phyloP scores from a whole-genome alignment of 345 rosid genomes.

The Cochlearia excelsa region DNA sequence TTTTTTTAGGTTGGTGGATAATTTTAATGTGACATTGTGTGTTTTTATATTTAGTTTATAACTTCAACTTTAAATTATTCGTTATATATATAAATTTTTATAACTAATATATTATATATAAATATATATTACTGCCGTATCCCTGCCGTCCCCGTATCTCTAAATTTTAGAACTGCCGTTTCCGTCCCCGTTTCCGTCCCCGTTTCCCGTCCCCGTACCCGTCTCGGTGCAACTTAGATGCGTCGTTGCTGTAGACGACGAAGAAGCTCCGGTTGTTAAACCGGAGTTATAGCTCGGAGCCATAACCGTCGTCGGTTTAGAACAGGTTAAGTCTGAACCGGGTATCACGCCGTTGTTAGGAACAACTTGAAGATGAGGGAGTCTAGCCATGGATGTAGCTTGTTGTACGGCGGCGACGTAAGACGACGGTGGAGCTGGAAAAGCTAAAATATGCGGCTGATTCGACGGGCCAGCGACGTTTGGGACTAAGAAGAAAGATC shows the following conservation, averaged over 20 bases:
- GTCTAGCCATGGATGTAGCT: conserved; percentile 39
- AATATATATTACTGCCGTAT: too few relatives aligned
- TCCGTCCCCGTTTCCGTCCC: too few relatives aligned
- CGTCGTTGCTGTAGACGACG: conserved; percentile 23
- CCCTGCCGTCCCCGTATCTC: too few relatives aligned
- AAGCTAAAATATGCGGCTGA: conserved; percentile 56
- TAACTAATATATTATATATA: too few relatives aligned
- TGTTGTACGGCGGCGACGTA: conserved; percentile 58
- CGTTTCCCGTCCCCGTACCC: too few relatives aligned
- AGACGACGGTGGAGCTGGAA: conserved; percentile 48
- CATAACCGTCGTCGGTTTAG: conserved; percentile 45
- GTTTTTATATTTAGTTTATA: too few relatives aligned
- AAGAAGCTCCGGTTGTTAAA: conserved; percentile 21
- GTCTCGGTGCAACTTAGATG: too few relatives aligned
- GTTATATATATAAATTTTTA: too few relatives aligned
- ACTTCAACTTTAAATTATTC: too few relatives aligned
- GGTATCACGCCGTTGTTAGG: conserved; percentile 24
- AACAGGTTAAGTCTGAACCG: conserved; percentile 31
- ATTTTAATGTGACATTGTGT: too few relatives aligned
- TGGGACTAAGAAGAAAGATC: conserved; percentile 62
- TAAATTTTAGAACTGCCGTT: too few relatives aligned
- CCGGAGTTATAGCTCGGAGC: conserved; percentile 58
- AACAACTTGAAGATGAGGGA: conserved; percentile 7
- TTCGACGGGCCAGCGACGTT: conserved; percentile 43
- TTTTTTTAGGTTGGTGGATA: too few relatives aligned